Percentiles rank a stretch among this genome's conserved stretches.
These are phyloP conservation scores for Galerina marginata DNA, from an alignment of 768 basidiomycete species.

Conservation along the genomic window DNA sequence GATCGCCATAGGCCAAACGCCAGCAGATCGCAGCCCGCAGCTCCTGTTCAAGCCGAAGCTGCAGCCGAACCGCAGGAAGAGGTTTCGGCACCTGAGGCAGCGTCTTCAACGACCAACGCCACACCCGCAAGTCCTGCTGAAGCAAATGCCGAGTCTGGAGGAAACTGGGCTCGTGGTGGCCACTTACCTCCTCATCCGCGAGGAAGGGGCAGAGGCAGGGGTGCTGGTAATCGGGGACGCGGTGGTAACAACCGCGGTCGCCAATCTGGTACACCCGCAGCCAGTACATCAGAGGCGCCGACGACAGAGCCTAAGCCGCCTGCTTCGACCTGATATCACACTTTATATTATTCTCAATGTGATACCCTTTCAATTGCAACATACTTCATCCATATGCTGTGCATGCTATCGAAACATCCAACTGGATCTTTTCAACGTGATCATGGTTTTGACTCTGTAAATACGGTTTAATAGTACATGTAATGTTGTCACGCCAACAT, in stretches of 20 bases:
- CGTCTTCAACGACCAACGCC: background rate
- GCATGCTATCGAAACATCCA: too few relatives aligned
- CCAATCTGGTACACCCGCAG: background rate
- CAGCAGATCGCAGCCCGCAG: conserved; percentile 6
- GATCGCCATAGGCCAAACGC: conserved; percentile 12
- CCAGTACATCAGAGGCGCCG: background rate
- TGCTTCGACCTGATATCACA: background rate
- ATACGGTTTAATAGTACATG: conserved; percentile 6
- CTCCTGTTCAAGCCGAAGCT: conserved; percentile 1
- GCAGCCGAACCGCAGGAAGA: conserved; percentile 1
- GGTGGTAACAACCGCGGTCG: conserved; percentile 6
- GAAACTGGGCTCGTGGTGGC: conserved; percentile 23
- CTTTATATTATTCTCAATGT: background rate
- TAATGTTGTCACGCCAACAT: background rate
- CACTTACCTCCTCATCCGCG: conserved; percentile 8
- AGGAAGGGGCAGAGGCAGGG: conserved; percentile 23
- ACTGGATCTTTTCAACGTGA: background rate
- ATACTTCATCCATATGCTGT: too few relatives aligned
- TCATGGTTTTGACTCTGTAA: conserved; percentile 5
- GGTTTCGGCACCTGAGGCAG: background rate
- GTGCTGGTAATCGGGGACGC: conserved; percentile 19
- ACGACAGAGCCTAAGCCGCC: background rate
- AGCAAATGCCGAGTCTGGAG: conserved; percentile 10
- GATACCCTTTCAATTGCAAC: conserved; percentile 7
- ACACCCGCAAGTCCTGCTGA: background rate